These are phyloP conservation scores for Exophiala oligosperma DNA, from an alignment of 2,329 filamentous ascomycete species.

Conservation along the genomic window DNA sequence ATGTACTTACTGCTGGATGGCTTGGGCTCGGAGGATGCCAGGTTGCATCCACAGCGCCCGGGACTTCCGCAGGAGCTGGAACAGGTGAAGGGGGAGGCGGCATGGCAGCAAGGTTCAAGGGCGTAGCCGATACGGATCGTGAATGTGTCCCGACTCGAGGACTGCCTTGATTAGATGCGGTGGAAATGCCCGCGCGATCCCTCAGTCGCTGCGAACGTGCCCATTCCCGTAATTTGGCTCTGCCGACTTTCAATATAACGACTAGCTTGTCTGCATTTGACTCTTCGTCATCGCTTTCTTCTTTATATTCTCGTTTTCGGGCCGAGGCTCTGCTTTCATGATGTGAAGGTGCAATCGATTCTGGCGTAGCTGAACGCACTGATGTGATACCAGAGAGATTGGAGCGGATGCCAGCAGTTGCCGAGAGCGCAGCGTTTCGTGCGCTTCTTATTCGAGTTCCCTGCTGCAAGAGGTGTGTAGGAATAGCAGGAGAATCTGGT, in stretches of 20 bases:
- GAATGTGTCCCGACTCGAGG: slow-evolving; percentile 25
- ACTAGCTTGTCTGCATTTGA: slow-evolving; percentile 60
- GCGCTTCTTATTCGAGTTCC: slow-evolving; percentile 86
- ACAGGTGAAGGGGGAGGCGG: slow-evolving; percentile 46
- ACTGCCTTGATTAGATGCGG: slow-evolving; percentile 27
- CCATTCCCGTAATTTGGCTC: slow-evolving; percentile 67
- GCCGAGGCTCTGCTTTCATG: slow-evolving; percentile 71
- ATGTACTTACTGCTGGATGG: slow-evolving; percentile 44
- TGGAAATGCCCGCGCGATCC: slow-evolving; percentile 38
- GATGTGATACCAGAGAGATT: slow-evolving; percentile 60
- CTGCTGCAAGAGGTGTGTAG: slow-evolving; percentile 62
- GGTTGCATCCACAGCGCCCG: slow-evolving; percentile 46
- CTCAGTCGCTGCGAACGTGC: slow-evolving; percentile 55
- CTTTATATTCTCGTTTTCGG: slow-evolving; percentile 66
- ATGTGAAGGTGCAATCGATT: slow-evolving; percentile 61
- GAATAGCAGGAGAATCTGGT: slow-evolving; percentile 78
- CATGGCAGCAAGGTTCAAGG: slow-evolving; percentile 44
- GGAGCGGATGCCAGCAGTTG: slow-evolving; percentile 80
- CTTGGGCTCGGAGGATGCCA: slow-evolving; percentile 43
- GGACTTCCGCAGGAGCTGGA: slow-evolving; percentile 42
- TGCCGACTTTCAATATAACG: slow-evolving; percentile 72
- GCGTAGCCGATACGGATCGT: slow-evolving; percentile 38
- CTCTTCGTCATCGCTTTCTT: slow-evolving; percentile 72
- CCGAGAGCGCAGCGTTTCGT: slow-evolving; percentile 82
- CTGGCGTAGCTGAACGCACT: slow-evolving; percentile 83